phyloP scores from a whole-genome alignment of 352 stramenopile species.

The Phytopythium cucurbitacearum region DNA sequence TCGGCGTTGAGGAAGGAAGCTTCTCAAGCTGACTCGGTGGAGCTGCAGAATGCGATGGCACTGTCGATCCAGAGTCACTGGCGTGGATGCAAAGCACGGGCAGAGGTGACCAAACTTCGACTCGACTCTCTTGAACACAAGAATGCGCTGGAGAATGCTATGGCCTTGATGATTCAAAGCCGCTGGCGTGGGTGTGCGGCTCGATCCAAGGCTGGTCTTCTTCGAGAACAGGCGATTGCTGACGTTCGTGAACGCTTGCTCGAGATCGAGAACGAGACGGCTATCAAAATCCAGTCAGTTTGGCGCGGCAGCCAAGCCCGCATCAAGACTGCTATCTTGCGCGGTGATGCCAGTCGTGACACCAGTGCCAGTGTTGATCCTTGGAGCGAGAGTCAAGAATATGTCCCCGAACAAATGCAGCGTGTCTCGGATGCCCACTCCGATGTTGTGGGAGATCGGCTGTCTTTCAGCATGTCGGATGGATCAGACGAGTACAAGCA shows the following conservation, averaged over 20 bases:
- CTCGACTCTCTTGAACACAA: conserved; percentile 1
- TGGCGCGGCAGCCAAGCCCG: conserved; percentile 19
- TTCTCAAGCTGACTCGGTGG: not conserved
- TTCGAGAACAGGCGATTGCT: conserved; percentile 13
- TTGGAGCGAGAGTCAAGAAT: not conserved
- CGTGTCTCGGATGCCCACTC: not conserved
- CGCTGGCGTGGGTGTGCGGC: conserved; percentile 11
- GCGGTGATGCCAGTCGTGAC: not conserved
- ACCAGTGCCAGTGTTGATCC: too few species aligned
- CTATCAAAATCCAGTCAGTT: conserved; percentile 20
- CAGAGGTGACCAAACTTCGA: conserved; percentile 8
- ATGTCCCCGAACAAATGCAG: conserved; percentile 2
- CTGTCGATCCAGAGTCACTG: conserved; percentile 2
- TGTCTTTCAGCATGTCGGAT: too few species aligned
- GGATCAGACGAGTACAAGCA: not conserved
- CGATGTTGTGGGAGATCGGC: too few species aligned
- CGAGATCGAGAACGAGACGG: conserved; percentile 25
- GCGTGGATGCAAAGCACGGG: conserved; percentile 1
- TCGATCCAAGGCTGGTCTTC: not conserved
- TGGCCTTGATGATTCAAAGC: conserved; percentile 1
- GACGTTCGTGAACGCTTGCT: conserved; percentile 14
- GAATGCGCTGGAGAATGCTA: conserved; percentile 8
- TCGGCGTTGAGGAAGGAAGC: conserved; percentile 1
- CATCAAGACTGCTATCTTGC: not conserved
- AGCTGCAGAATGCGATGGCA: not conserved